Percentiles rank a stretch among this genome's conserved stretches.
Evolutionary conservation across 1,139 yeast species (phyloP).

Genomic region (Pichia sp.): DNA sequence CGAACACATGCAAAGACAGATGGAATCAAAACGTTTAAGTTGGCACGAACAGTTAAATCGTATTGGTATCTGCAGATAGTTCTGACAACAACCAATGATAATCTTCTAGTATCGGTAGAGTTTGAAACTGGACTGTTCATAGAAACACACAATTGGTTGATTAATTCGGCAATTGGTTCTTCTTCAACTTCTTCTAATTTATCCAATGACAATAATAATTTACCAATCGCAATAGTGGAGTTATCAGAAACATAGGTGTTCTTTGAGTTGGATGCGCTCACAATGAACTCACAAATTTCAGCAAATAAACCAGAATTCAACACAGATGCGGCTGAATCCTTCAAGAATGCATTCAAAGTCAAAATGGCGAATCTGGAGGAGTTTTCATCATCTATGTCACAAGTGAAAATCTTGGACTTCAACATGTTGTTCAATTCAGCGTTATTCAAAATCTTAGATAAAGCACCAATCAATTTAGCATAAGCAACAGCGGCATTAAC

Average conservation of each 20-base stretch:
- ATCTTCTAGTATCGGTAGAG: slow-evolving; percentile 78
- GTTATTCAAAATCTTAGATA: slow-evolving; percentile 61
- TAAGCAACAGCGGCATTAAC: slow-evolving; percentile 65
- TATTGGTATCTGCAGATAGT: slow-evolving; percentile 68
- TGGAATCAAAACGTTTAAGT: slow-evolving; percentile 61
- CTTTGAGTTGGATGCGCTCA: slow-evolving; percentile 44
- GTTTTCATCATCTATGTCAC: slow-evolving; percentile 36
- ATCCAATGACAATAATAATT: slow-evolving; percentile 56
- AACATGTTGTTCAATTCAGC: slow-evolving; percentile 68
- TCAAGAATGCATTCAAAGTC: slow-evolving; percentile 76
- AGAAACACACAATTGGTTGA: slow-evolving; percentile 46
- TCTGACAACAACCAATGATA: slow-evolving; percentile 73
- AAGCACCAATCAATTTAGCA: slow-evolving; percentile 76
- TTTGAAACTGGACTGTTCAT: slow-evolving; percentile 54
- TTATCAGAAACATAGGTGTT: slow-evolving; percentile 69
- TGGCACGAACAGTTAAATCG: slow-evolving; percentile 46
- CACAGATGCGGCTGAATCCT: slow-evolving; percentile 67
- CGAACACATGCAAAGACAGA: slow-evolving; percentile 81
- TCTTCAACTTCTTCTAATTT: slow-evolving; percentile 36
- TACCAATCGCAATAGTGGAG: slow-evolving; percentile 82
- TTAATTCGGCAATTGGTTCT: slow-evolving; percentile 31
- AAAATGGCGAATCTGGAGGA: slow-evolving; percentile 63
- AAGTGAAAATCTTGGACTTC: slow-evolving; percentile 55
- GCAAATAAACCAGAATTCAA: slow-evolving; percentile 48
- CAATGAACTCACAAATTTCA: slow-evolving; percentile 49